Evolutionary conservation across 208 protist genomes (phyloP).

Genomic region (Leishmania braziliensis): DNA sequence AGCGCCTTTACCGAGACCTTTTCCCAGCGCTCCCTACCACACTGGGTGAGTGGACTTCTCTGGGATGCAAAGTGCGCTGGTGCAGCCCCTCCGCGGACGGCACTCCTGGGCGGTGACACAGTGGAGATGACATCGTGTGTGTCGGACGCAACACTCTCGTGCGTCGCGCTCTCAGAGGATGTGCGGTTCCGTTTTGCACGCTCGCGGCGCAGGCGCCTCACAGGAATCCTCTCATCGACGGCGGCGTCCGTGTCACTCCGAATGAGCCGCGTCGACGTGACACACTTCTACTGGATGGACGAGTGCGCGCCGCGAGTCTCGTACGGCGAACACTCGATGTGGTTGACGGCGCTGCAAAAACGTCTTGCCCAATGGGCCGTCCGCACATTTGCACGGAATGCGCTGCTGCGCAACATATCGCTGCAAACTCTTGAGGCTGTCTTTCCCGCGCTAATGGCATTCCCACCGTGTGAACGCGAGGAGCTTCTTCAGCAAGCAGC

Average conservation of each 20-base stretch:
- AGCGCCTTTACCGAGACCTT: too few species aligned
- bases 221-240: conserved; percentile 11
- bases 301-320: conserved; percentile 8
- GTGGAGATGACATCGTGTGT: conserved; percentile 1
- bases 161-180: conserved; percentile 15
- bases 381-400: background rate
- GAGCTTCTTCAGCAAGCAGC: conserved; percentile 20
- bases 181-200: conserved; percentile 23
- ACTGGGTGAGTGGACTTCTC: background rate
- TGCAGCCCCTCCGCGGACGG: conserved; percentile 13
- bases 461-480: conserved; percentile 18
- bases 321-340: background rate
- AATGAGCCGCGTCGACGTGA: conserved; percentile 1
- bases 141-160: background rate
- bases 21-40: conserved; percentile 1
- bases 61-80: conserved; percentile 19
- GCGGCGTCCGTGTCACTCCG: background rate
- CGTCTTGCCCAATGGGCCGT: conserved; percentile 17
- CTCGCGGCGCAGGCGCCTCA: conserved; percentile 14
- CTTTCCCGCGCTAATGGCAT: conserved; percentile 24
- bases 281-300: conserved; percentile 30
- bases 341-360: conserved; percentile 1
- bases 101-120: conserved; percentile 19
- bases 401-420: conserved; percentile 19
- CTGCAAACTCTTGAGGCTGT: conserved; percentile 12